These are phyloP conservation scores for Pisolithus marmoratus DNA, from an alignment of 768 basidiomycete genomes.

Conservation along the genomic window DNA sequence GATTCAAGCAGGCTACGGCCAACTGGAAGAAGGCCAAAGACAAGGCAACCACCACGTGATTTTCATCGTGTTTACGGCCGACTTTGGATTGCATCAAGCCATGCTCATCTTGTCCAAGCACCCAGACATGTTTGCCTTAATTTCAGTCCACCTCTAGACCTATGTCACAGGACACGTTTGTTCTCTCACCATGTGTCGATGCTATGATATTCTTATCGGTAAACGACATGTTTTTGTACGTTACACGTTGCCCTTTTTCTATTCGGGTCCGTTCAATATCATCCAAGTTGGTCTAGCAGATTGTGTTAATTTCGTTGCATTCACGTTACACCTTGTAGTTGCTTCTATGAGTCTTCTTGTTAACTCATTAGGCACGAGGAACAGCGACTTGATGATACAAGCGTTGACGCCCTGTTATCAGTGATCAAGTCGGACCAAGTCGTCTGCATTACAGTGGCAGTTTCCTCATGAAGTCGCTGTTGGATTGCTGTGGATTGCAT, in stretches of 20 bases:
- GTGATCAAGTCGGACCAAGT: no score
- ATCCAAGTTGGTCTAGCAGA: slow-evolving; percentile 4
- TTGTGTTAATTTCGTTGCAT: slow-evolving; percentile 8
- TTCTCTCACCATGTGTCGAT: slow-evolving; percentile 9
- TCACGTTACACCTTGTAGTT: slow-evolving; percentile 9
- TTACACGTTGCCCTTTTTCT: slow-evolving; percentile 8
- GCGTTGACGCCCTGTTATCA: no score
- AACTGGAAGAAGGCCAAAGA: slow-evolving; percentile 78
- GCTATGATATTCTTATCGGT: slow-evolving; percentile 28
- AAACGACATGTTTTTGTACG: slow-evolving; percentile 21
- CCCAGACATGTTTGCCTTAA: neutral
- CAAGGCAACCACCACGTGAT: slow-evolving; percentile 38
- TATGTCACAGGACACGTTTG: slow-evolving; percentile 14
- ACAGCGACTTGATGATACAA: slow-evolving; percentile 1
- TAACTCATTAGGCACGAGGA: no score
- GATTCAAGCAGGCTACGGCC: slow-evolving; percentile 67
- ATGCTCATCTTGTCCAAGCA: no score
- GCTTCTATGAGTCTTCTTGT: neutral
- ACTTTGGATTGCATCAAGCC: no score
- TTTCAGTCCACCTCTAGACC: slow-evolving; percentile 4
- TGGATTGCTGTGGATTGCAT: no score
- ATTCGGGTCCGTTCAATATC: slow-evolving; percentile 1
- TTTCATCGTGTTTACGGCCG: neutral
- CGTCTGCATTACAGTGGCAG: no score
- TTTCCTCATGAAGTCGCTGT: no score